Percentiles rank a stretch among this genome's conserved stretches.
These are phyloP conservation scores for Pseudozyma thailandica DNA, from an alignment of 1,284 basidiomycete genomes.

Conservation along the genomic window DNA sequence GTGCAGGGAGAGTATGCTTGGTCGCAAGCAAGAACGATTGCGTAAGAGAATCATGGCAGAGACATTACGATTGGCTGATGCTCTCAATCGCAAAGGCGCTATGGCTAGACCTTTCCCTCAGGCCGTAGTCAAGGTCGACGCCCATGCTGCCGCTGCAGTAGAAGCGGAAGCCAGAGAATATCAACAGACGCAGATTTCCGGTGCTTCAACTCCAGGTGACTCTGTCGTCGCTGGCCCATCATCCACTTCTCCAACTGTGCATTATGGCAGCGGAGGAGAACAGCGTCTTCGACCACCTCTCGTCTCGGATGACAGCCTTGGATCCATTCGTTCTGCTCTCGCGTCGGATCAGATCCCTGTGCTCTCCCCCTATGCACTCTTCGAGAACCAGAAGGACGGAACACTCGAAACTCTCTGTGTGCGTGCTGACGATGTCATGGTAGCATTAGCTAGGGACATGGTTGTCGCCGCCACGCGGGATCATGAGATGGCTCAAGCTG, in stretches of 20 bases:
- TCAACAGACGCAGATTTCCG: slow-evolving; percentile 14
- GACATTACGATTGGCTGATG: slow-evolving; percentile 74
- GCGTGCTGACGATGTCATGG: slow-evolving; percentile 88
- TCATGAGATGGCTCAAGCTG: background rate
- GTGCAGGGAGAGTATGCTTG: slow-evolving; percentile 24
- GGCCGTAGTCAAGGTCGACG: slow-evolving; percentile 56
- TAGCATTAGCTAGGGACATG: slow-evolving; percentile 88
- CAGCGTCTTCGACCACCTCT: slow-evolving; percentile 53
- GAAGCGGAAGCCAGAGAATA: slow-evolving; percentile 29
- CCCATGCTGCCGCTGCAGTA: slow-evolving; percentile 28
- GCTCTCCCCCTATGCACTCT: slow-evolving; percentile 90
- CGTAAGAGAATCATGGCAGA: slow-evolving; percentile 81
- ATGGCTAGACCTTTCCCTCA: slow-evolving; percentile 80
- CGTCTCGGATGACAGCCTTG: slow-evolving; percentile 79
- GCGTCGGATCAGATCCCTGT: slow-evolving; percentile 94
- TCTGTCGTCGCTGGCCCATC: slow-evolving; percentile 23
- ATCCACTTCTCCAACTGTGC: slow-evolving; percentile 23
- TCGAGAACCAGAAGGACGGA: slow-evolving; percentile 74
- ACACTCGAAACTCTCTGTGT: slow-evolving; percentile 81
- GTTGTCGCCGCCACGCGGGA: slow-evolving; percentile 67
- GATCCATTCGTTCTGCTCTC: slow-evolving; percentile 85
- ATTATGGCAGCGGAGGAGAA: slow-evolving; percentile 30
- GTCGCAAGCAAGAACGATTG: slow-evolving; percentile 49
- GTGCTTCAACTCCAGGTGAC: slow-evolving; percentile 7
- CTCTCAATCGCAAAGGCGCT: slow-evolving; percentile 85